A percentile compares a stretch with the other conserved stretches of the same genome.
phyloP scores from a whole-genome alignment of 345 rosid genomes.

The Conringia planisiliqua region DNA sequence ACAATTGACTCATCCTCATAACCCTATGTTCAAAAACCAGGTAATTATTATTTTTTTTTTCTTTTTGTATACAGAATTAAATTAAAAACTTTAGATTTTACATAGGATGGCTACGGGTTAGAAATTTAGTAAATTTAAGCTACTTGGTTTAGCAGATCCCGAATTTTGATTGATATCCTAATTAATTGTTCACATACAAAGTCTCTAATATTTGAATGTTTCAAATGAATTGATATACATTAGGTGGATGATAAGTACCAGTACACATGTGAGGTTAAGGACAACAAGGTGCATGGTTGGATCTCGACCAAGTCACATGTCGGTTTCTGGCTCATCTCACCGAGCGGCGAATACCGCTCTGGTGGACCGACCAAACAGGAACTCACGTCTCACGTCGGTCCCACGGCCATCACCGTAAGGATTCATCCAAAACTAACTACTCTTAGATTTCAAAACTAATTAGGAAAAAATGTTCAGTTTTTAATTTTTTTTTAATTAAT shows the following conservation, averaged over 20 bases:
- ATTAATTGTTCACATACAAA: neutral
- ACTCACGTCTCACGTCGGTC: slow-evolving; percentile 87
- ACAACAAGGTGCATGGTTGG: slow-evolving; percentile 88
- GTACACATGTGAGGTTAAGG: slow-evolving; percentile 55
- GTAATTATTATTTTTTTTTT: slow-evolving; percentile 31
- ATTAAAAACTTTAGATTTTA: neutral
- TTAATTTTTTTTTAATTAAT: neutral
- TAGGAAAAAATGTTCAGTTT: neutral
- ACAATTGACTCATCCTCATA: slow-evolving; percentile 56
- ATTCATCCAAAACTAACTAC: neutral
- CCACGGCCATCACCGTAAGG: slow-evolving; percentile 55
- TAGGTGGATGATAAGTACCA: slow-evolving; percentile 95
- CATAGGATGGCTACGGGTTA: neutral
- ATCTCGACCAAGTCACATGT: slow-evolving; percentile 46
- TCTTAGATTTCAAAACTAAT: neutral
- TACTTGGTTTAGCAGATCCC: neutral
- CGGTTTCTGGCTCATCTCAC: slow-evolving; percentile 89
- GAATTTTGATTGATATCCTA: neutral
- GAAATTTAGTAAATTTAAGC: neutral
- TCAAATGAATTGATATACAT: neutral
- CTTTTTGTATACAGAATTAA: neutral
- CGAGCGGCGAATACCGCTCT: slow-evolving; percentile 59
- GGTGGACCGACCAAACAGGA: slow-evolving; percentile 88
- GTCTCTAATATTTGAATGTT: neutral
- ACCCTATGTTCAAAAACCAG: slow-evolving; percentile 66